Conservation (phyloP, 1,284 basidiomycete species). For the Apiotrichum porosum region DNA sequence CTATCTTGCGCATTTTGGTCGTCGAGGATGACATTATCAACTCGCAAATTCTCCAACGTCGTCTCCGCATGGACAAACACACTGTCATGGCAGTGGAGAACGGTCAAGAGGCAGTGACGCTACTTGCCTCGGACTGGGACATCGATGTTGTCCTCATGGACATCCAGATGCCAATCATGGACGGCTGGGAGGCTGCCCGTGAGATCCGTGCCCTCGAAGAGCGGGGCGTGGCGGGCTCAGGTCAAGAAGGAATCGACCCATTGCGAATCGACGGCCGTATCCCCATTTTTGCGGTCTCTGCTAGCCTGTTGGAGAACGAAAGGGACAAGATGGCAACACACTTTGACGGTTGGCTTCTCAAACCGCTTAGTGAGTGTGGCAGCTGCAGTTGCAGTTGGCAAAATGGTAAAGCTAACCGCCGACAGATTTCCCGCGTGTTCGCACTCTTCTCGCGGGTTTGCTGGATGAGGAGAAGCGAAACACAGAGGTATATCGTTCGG, state of each 20-base stretch:
- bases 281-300: conserved; percentile 79
- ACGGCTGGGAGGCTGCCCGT: conserved; percentile 68
- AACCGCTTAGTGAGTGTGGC: conserved; percentile 58
- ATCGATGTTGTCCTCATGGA: conserved; percentile 77
- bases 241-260: conserved; percentile 5
- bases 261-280: conserved; percentile 62
- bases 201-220: conserved; percentile 62
- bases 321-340: conserved; percentile 59
- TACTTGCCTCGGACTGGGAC: conserved; percentile 56
- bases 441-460: conserved; percentile 60
- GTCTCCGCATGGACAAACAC: conserved; percentile 65
- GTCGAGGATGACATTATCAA: conserved; percentile 75
- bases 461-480: conserved; percentile 56
- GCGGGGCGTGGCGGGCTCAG: conserved; percentile 1
- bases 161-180: conserved; percentile 81
- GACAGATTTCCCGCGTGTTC: conserved; percentile 61
- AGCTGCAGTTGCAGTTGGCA: too few species aligned
- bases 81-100: conserved; percentile 64
- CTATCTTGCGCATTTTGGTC: conserved; percentile 59
- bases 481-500: conserved; percentile 58
- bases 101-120: conserved; percentile 69
- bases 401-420: background rate
- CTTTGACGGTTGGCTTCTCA: conserved; percentile 82
- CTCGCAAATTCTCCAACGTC: conserved; percentile 65
- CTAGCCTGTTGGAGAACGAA: conserved; percentile 65